Conservation (phyloP, 257 asterid species). For the Scutellaria minor region DNA sequence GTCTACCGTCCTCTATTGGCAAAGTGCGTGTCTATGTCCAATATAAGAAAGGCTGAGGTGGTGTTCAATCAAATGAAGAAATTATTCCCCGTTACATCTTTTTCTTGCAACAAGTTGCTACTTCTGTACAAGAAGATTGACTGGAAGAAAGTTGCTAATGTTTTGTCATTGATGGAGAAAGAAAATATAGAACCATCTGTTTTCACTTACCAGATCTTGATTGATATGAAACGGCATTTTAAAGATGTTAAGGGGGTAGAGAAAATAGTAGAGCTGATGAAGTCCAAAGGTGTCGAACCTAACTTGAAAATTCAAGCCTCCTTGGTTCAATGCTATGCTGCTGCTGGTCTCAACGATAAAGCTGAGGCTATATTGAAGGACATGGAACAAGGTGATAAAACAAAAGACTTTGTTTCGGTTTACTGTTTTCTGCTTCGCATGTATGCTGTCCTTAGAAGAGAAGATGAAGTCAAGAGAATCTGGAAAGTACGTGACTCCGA, state of each 20-base stretch:
- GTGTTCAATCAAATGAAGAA: constrained; percentile 71
- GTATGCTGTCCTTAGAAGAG: constrained; percentile 72
- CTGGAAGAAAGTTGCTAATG: constrained; percentile 65
- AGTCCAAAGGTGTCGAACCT: constrained; percentile 59
- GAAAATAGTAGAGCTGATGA: constrained; percentile 66
- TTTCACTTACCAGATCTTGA: constrained; percentile 63
- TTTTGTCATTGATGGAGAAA: constrained; percentile 71
- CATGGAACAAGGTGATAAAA: constrained; percentile 63
- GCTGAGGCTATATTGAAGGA: constrained; percentile 65
- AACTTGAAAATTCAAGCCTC: constrained; percentile 35
- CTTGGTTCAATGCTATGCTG: constrained; percentile 55
- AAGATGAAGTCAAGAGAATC: constrained; percentile 64
- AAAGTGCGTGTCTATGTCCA: constrained; percentile 43
- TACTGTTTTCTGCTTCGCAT: constrained; percentile 53
- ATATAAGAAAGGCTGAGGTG: constrained; percentile 61
- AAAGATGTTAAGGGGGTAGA: constrained; percentile 77
- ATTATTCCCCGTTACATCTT: constrained; percentile 53
- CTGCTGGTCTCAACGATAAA: constrained; percentile 59
- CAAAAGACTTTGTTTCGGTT: constrained; percentile 50
- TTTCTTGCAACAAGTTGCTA: constrained; percentile 69
- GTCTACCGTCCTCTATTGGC: constrained; percentile 72
- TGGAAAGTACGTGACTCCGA: constrained; percentile 68
- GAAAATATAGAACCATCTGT: constrained; percentile 58
- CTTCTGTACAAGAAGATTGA: constrained; percentile 65
- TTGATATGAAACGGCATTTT: constrained; percentile 61